These are phyloP conservation scores for Erodium texanum DNA, from an alignment of 441 rosid genomes.

Conservation along the genomic window DNA sequence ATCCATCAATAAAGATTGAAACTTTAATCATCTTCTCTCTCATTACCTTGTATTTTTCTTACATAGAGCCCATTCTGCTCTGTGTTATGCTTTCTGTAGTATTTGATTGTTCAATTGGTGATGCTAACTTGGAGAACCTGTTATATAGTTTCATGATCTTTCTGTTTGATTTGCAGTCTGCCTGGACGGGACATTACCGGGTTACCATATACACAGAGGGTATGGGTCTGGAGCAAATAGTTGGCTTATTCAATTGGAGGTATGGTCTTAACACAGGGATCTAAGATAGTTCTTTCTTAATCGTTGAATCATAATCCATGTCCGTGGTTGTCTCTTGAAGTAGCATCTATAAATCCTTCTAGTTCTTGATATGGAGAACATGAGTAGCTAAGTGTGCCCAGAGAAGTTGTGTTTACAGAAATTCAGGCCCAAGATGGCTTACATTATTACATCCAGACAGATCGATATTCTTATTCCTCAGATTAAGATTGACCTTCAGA, in stretches of 20 bases:
- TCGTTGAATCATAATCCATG: not conserved
- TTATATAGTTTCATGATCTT: not conserved
- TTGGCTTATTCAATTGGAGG: constrained; percentile 65
- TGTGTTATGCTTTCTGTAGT: not conserved
- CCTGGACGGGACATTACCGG: constrained; percentile 63
- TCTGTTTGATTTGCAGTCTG: constrained; percentile 35
- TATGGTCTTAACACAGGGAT: constrained; percentile 7
- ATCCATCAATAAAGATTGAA: not conserved
- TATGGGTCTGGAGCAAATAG: constrained; percentile 47
- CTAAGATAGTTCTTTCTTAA: not conserved
- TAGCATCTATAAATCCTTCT: not conserved
- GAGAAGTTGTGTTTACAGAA: no score
- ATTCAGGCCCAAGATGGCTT: not conserved
- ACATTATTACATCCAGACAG: not conserved
- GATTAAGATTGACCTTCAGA: not conserved
- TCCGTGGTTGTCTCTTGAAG: not conserved
- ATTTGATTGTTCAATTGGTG: not conserved
- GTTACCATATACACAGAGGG: constrained; percentile 57
- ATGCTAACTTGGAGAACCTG: not conserved
- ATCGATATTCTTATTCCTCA: not conserved
- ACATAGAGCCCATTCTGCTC: no score
- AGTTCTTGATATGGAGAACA: not conserved
- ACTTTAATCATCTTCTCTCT: no score
- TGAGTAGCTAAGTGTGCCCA: no score
- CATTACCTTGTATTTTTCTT: no score